Base-by-base conservation (phyloP, 2,329 filamentous ascomycete species). In the Ascocoryne sarcoides region DNA sequence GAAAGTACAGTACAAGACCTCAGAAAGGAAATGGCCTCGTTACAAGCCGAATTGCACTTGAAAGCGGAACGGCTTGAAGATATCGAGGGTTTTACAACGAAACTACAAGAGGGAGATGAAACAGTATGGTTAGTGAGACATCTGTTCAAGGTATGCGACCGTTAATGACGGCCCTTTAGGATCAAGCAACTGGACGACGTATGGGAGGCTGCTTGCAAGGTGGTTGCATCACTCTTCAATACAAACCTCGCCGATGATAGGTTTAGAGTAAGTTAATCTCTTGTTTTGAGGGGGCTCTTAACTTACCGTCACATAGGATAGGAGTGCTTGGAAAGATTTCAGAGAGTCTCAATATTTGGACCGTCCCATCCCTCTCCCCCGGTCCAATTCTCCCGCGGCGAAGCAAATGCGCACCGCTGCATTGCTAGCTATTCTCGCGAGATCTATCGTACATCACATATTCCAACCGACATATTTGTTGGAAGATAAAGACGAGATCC, bases 401-500 rank as follows among this genome's bases (percentile, higher is more conserved):
- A 36, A 36, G 17, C 18, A 26, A 14, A 36, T 36, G 34, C 34
- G 34, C 8, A 23, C 7, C 16, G 34, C 17, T 14, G 34, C 20
- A 21, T 4, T 36, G n/a, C 34, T 36, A 8, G 34, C 34, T 12
- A 36, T 36, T 26, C 16, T 36, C 17, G 20, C 20, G 28, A 21
- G 34, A 26, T 20, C n/a, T 10, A 21, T 36, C 9, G 8, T 10
- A 14, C 4, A 26, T 12, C 12, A 23, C 7, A 36, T 36, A 14
- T 36, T 36, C 21, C 9, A 21, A 21, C 17, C 34, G 18, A 36
- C 20, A 4, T 36, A 36, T 36, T 5, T 36, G n/a, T 14, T 36
- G 9, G 34, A 36, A 8, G 8, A 36, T 10, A 16, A 23, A 14
- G 12, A 23, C 8, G 34, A 36, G 17, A 8, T 32, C 14, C 5